Base-by-base conservation (phyloP, 352 stramenopile genomes). In the Blastocystis hominis region DNA sequence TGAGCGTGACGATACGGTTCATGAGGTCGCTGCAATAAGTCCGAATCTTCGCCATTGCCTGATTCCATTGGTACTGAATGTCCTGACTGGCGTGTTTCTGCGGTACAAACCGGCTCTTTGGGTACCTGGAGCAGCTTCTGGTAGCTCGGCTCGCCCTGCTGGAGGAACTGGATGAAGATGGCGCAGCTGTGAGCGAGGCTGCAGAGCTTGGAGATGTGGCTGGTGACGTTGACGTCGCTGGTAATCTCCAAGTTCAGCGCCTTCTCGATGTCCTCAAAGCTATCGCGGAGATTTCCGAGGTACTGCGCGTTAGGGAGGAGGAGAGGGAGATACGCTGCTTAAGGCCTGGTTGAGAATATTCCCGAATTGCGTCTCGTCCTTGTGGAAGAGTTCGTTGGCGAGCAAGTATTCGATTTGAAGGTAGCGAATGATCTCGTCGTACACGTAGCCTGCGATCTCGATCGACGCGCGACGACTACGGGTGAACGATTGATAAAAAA, bases 351-450 rank as follows among this genome's bases (percentile, higher is more conserved):
- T 30, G 24, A 30, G 24, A 30, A 30, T 30, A 30, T 30, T 30
- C 24, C 24, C 24, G 24, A 30, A 30, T 30, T 30, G 24, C 6
- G 68, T 24, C 4, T 55, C 40, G 34, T 84, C 47, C 20, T 64
- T 53, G 20, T 53, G 47, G 50, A 84, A 84, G 6, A 84, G 30
- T 34, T 84, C 72, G 6, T n/a, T 69, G 36, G 47, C 24, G 53
- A 84, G 72, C 17, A 84, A 53, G 7, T 40, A 53, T 30, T 84
- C 72, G 20, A 84, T 84, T n/a, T 84, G 47, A 17, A 84, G 40
- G 36, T 84, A 84, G n/a, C 46, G 59, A 6, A 84, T 36, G 44
- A 68, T 53, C 13, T 50, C 9, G 47, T 66, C 30, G 38, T 84
- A 84, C 46, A 84, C 50, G 24, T 69, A 42, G 6, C 50, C 72